Conservation (phyloP, 306 rosid genomes). For the Quercus wislizeni region DNA sequence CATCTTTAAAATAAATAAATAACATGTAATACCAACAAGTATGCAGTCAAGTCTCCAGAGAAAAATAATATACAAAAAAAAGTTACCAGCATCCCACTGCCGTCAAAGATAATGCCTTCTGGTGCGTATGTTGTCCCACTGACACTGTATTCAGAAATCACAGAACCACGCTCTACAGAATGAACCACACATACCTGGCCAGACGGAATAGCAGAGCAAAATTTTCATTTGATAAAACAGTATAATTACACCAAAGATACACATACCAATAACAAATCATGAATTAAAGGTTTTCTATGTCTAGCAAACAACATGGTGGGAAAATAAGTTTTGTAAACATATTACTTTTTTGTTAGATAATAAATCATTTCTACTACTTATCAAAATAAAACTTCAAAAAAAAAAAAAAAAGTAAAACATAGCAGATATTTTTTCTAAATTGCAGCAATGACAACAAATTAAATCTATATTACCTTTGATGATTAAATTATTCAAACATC, state of each 20-base stretch:
- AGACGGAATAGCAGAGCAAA: constrained; percentile 19
- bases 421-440: background rate
- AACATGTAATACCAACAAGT: background rate
- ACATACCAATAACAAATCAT: background rate
- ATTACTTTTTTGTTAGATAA: background rate
- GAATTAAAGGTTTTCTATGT: background rate
- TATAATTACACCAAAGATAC: background rate
- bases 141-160: constrained; percentile 70
- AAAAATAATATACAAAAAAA: background rate
- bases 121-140: constrained; percentile 95
- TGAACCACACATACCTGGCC: constrained; percentile 84
- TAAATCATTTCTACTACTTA: background rate
- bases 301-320: background rate
- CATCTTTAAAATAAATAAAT: background rate
- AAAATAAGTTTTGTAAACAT: background rate
- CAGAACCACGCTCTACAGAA: constrained; percentile 57
- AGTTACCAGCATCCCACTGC: constrained; percentile 64
- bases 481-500: background rate
- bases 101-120: constrained; percentile 73
- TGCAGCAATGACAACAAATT: background rate
- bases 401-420: background rate
- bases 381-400: background rate
- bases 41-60: background rate
- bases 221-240: constrained; percentile 5
- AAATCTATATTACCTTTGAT: background rate